Evolutionary conservation across 495 filamentous ascomycete genomes (phyloP), one percentile per base, ranked within the genome.

Genomic region (Bacidia rubella): DNA sequence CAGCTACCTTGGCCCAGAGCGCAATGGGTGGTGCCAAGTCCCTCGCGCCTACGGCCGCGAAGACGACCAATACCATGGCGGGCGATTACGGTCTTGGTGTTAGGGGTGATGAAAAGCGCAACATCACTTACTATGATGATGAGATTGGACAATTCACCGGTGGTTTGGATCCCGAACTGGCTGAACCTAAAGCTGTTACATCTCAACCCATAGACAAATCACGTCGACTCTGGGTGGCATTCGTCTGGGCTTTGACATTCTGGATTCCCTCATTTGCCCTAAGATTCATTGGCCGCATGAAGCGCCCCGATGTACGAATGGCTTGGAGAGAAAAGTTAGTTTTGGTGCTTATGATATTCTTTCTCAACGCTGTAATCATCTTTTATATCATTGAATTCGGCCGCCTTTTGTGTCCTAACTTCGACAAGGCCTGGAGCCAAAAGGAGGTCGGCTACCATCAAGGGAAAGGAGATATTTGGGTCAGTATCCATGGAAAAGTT

Each of bases 321-420:
- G 92, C 92, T 3, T 98, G 92, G 92, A 73, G 90, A 63, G 92
- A 98, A 60, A 98, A 98, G 67, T 35, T 98, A 38, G 81, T 95
- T 3, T 72, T 98, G 10, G 76, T 87, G 23, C 67, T 83, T 27
- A 53, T 95, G 53, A 97, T 98, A 55, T 62, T 87, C 21, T 57
- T 97, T 26, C 68, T 95, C 57, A 98, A 98, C 64, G 90, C 67
- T 12, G 63, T 79, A 39, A 78, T 98, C 55, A 76, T 95, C 45
- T 98, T 98, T 69, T 95, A 86, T 74, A 96, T 98, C 61, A 81
- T 94, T 59, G 77, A 72, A 25, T 88, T 98, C 55, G 88, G 90
- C 43, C 76, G 74, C 32, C 65, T 97, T 11, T 74, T 96, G 10
- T 98, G 92, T 63, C 92, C 92, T 19, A 86, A 92, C 62, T 87